Base-by-base conservation (phyloP, 495 filamentous ascomycete genomes). In the Talaromyces wortmannii region DNA sequence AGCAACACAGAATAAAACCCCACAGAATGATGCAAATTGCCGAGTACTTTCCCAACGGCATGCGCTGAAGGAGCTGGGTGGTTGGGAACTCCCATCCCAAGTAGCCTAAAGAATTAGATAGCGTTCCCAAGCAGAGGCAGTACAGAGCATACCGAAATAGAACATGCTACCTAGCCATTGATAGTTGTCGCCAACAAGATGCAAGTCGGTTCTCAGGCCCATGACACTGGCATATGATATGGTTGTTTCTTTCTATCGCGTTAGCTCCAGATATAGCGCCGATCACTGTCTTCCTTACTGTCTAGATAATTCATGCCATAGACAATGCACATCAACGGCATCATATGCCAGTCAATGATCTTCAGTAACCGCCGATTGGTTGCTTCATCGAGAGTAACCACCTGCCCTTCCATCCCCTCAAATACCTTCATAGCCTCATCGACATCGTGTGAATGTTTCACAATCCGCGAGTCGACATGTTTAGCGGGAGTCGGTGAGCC, bases 271-370 rank as follows among this genome's bases (percentile, higher is more conserved):
- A 57, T 55, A 15, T 18, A 17, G 12, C 12, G 31, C 15, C 11
- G 30, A 29, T 4, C 23, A 50, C 2, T 2, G 17, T 11, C n/a
- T 32, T 6, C 42, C 70, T 18, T 66, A 78, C 74, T 87, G 61
- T 87, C 83, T 12, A 85, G 63, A 61, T 77, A 87, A 57, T 86
- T 83, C 68, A 87, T 77, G 6, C 81, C 81, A 55, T 87, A 86
- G 7, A 85, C 71, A 43, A 79, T 61, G 52, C 83, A 87, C 62
- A 87, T 67, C 46, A 81, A 73, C 0, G 83, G 83, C 80, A 87
- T 82, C 55, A 87, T 62, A 58, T 84, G 75, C 63, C 70, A 71
- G 57, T 87, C 83, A 50, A 87, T 87, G 29, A 73, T 82, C 17
- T 66, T 63, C 29, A 87, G 56, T 12, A 86, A 56, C 13, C 72